phyloP scores from a whole-genome alignment of 2,329 filamentous ascomycete species.

The Fusarium sp. region DNA sequence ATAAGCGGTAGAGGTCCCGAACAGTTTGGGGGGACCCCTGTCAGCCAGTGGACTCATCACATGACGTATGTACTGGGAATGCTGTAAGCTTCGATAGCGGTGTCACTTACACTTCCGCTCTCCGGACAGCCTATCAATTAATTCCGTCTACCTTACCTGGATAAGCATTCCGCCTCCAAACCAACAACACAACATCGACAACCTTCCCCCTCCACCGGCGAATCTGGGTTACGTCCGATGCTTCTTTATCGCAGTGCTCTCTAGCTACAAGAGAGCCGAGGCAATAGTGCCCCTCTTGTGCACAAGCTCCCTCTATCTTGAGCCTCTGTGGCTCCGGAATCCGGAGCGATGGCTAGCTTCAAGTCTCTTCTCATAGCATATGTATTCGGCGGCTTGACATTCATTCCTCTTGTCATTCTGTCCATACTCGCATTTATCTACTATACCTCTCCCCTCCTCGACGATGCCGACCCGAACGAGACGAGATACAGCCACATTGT shows the following conservation, averaged over 20 bases:
- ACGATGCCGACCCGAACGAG: slow-evolving; percentile 51
- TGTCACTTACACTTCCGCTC: slow-evolving; percentile 37
- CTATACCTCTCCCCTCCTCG: slow-evolving; percentile 70
- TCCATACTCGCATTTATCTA: slow-evolving; percentile 74
- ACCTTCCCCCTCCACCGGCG: slow-evolving; percentile 14
- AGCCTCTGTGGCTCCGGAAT: slow-evolving; percentile 36
- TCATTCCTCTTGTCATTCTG: slow-evolving; percentile 77
- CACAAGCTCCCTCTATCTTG: slow-evolving; percentile 30
- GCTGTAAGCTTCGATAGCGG: slow-evolving; percentile 19
- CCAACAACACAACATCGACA: slow-evolving; percentile 22
- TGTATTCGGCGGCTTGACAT: slow-evolving; percentile 86
- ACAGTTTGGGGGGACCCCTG: slow-evolving; percentile 22
- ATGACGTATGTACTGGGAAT: slow-evolving; percentile 34
- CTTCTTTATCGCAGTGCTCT: slow-evolving; percentile 21
- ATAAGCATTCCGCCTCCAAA: slow-evolving; percentile 36
- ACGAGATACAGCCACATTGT: slow-evolving; percentile 56
- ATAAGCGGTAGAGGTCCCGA: slow-evolving; percentile 3
- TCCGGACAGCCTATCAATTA: slow-evolving; percentile 35
- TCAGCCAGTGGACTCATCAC: slow-evolving; percentile 40
- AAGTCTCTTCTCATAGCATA: slow-evolving; percentile 77
- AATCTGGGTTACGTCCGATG: slow-evolving; percentile 26
- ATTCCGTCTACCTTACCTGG: slow-evolving; percentile 22
- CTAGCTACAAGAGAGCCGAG: slow-evolving; percentile 34
- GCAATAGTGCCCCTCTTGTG: slow-evolving; percentile 33
- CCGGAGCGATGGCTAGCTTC: slow-evolving; percentile 61